Percentiles rank a stretch among this genome's conserved stretches.
Conservation (phyloP, 148 eudicot species). For the Cornus controversa region DNA sequence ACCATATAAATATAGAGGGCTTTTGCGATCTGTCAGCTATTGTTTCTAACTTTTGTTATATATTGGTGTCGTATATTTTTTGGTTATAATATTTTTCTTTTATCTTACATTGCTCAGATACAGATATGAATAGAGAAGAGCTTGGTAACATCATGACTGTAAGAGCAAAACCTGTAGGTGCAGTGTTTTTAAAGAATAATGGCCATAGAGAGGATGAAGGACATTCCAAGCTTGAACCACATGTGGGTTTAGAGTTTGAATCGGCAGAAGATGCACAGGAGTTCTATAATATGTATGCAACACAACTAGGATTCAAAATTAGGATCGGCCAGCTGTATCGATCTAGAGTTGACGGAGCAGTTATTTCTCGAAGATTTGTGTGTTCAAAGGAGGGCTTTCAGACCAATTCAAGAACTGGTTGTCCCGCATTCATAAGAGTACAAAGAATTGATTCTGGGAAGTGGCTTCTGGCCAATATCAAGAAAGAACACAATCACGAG, state of each 20-base stretch:
- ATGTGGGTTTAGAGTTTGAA: constrained; percentile 57
- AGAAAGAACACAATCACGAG: constrained; percentile 55
- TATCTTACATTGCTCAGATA: constrained; percentile 19
- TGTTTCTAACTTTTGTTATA: background rate
- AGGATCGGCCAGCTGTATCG: constrained; percentile 59
- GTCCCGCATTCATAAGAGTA: constrained; percentile 61
- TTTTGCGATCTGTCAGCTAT: background rate
- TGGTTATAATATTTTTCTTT: background rate
- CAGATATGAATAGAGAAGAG: constrained; percentile 52
- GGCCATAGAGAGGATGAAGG: constrained; percentile 36
- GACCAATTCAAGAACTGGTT: constrained; percentile 52
- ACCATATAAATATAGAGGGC: background rate
- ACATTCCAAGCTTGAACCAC: constrained; percentile 40
- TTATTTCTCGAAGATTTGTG: constrained; percentile 56
- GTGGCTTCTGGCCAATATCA: constrained; percentile 56
- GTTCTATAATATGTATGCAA: constrained; percentile 47
- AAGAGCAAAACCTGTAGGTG: constrained; percentile 36
- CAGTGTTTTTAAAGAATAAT: constrained; percentile 24
- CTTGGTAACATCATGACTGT: constrained; percentile 46
- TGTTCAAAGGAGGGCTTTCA: constrained; percentile 64
- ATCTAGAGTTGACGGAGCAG: constrained; percentile 53
- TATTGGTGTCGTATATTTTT: background rate
- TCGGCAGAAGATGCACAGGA: constrained; percentile 64
- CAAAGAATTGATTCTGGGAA: constrained; percentile 54
- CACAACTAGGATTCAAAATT: constrained; percentile 48